These are phyloP conservation scores for Chamaecyparis obtusa DNA, from an alignment of 75 land plant species.

Conservation along the genomic window DNA sequence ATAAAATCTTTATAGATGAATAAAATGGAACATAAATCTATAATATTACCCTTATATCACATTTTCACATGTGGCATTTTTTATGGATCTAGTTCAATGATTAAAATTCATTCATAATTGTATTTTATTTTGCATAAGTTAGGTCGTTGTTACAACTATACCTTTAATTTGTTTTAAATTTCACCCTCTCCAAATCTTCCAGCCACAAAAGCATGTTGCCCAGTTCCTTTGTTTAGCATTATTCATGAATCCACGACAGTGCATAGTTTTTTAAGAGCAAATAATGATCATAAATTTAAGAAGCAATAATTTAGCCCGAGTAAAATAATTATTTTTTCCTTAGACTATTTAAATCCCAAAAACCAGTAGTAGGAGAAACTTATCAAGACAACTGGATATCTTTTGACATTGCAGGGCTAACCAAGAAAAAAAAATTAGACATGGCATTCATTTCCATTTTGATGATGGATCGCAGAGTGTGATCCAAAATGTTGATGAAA, in stretches of 20 bases:
- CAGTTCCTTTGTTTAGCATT: not conserved
- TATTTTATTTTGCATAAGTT: not conserved
- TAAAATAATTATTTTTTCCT: no score
- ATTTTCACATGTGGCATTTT: not conserved
- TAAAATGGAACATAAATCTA: not conserved
- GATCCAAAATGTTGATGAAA: no score
- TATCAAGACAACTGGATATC: not conserved
- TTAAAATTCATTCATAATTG: not conserved
- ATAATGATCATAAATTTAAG: no score
- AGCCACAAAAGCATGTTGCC: not conserved
- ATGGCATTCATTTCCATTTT: no score
- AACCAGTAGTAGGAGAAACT: not conserved
- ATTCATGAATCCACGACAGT: not conserved
- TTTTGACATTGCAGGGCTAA: not conserved
- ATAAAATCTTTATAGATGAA: not conserved
- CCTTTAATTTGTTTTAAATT: not conserved
- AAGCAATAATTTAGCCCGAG: not conserved
- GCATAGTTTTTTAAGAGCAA: not conserved
- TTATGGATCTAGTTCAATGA: not conserved
- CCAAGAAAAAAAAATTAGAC: not conserved
- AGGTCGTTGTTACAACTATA: not conserved
- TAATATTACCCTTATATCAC: not conserved
- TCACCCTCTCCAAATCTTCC: no score
- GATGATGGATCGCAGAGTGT: no score
- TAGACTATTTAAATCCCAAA: not conserved